phyloP scores from a whole-genome alignment of 1,284 basidiomycete genomes.

The Afroboletus lepidellus region DNA sequence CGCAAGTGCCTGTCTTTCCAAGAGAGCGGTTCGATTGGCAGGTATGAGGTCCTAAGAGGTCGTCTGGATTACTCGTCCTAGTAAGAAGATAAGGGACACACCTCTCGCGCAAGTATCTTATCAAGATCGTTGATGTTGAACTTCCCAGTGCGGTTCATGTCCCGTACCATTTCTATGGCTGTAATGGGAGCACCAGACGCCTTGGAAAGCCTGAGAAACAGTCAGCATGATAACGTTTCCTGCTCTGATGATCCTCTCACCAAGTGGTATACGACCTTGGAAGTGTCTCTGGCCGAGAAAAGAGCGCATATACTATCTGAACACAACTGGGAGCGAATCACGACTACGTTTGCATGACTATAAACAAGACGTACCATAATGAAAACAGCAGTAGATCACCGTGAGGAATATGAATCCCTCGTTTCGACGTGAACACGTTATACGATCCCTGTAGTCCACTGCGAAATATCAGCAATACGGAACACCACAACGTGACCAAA shows the following conservation, averaged over 20 bases:
- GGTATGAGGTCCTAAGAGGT: conserved; percentile 40
- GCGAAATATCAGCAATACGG: conserved; percentile 8
- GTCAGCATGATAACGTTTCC: background rate
- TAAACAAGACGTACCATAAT: conserved; percentile 52
- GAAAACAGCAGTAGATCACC: conserved; percentile 86
- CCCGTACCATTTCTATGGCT: conserved; percentile 61
- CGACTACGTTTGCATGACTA: background rate
- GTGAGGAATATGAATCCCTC: conserved; percentile 75
- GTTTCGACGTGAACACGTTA: conserved; percentile 67
- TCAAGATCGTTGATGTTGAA: conserved; percentile 62
- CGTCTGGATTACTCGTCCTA: conserved; percentile 6
- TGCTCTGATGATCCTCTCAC: conserved; percentile 41
- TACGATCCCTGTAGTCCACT: conserved; percentile 85
- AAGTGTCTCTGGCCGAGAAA: conserved; percentile 82
- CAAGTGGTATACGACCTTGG: conserved; percentile 75
- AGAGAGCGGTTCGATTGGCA: conserved; percentile 40
- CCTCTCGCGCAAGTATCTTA: conserved; percentile 48
- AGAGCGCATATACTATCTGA: conserved; percentile 87
- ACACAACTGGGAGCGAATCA: conserved; percentile 56
- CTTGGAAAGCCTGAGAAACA: conserved; percentile 46
- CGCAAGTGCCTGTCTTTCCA: conserved; percentile 36
- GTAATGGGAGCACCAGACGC: conserved; percentile 67
- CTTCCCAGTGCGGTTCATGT: conserved; percentile 55
- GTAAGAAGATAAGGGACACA: conserved; percentile 32
- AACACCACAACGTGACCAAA: background rate